Percentiles rank a stretch among this genome's conserved stretches.
Evolutionary conservation across 208 protist genomes (phyloP).

Genomic region (Pavlovales sp.): DNA sequence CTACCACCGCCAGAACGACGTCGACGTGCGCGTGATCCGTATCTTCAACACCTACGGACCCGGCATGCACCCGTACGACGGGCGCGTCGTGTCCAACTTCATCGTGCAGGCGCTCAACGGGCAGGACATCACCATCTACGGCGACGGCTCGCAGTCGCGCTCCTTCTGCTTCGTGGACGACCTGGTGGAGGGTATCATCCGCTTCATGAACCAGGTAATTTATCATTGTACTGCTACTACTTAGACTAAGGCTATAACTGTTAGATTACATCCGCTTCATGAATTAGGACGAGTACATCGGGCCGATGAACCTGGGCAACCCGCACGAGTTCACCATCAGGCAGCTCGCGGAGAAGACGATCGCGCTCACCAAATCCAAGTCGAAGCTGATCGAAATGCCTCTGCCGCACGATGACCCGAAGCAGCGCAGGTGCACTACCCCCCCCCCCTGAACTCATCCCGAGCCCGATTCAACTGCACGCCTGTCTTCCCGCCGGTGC

Average conservation of each 20-base stretch:
- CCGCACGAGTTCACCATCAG: conserved; percentile 63
- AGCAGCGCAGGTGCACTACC: conserved; percentile 41
- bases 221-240: no score
- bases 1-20: conserved; percentile 67
- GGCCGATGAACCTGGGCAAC: conserved; percentile 65
- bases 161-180: conserved; percentile 70
- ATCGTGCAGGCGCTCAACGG: conserved; percentile 75
- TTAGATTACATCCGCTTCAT: conserved; percentile 41
- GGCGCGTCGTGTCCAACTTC: conserved; percentile 89
- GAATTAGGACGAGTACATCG: conserved; percentile 27
- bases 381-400: conserved; percentile 20
- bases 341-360: conserved; percentile 2
- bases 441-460: no score
- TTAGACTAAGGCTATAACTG: no score
- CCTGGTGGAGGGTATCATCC: conserved; percentile 42
- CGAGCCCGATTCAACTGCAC: no score
- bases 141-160: conserved; percentile 78
- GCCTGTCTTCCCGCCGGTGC: no score
- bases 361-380: background rate
- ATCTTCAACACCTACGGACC: conserved; percentile 92
- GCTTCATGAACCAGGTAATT: conserved; percentile 44
- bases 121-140: conserved; percentile 80
- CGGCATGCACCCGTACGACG: conserved; percentile 85
- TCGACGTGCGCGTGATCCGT: conserved; percentile 77
- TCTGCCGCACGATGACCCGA: conserved; percentile 55